Evolutionary conservation across 2,329 filamentous ascomycete genomes (phyloP), one percentile per base, ranked within the genome.

Genomic region (Ceratocystis harringtonii): DNA sequence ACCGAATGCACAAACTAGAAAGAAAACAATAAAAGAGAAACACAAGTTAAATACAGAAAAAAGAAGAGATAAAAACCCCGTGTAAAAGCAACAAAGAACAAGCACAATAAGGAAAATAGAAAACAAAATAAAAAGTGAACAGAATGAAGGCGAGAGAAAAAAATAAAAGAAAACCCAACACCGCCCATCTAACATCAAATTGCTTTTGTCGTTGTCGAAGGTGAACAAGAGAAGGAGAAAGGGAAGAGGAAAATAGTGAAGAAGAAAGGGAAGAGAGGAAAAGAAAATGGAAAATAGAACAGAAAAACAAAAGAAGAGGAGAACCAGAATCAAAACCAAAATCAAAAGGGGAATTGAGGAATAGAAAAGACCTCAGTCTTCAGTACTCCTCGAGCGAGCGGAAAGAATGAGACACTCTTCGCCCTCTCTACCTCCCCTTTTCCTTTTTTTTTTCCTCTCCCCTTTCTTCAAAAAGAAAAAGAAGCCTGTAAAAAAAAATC

Each of bases 71-170:
- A 69, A 71, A 70, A 70, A 69, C 68, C 45, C 73, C 71, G 76
- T 71, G 15, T n/a, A 41, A 19, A 43, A 25, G 28, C 41, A 55
- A 50, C 17, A 50, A 61, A 28, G 36, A 10, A 55, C 57, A 28
- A 19, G 43, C 32, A 36, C 10, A 36, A 12, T 36, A 12, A 55
- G 25, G 44, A 28, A 63, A 64, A 62, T 72, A 72, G 74, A 73
- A 70, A 62, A 64, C 66, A 72, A 73, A 74, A 70, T 68, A 68
- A 69, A 68, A 64, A 44, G 72, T 72, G 73, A 73, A 70, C 61
- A 65, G 66, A 72, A 73, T 73, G 69, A 68, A 69, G 69, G 67
- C 67, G 22, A 22, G 50, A 19, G 12, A 63, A 62, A 22, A 62
- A 65, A 66, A 41, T 17, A 44, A 45, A 62, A 55, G 55, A 58